Percentiles rank a stretch among this genome's conserved stretches.
Conservation (phyloP, 345 rosid genomes). For the Firmiana major region DNA sequence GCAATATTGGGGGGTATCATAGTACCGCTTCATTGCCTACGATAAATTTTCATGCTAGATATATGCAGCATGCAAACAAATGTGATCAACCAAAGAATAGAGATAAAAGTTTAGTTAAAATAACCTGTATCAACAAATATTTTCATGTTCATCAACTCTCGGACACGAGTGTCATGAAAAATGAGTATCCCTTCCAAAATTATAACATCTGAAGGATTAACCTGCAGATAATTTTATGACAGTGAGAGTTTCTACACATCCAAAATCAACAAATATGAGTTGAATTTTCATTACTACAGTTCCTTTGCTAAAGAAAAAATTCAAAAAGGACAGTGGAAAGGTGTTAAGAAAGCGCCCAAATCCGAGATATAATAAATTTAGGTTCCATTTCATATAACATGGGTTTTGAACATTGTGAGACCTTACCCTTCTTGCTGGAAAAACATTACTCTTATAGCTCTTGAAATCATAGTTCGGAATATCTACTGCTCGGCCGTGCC, state of each 20-base stretch:
- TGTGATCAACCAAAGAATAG: background rate
- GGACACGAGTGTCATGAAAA: constrained; percentile 84
- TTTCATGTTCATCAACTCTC: constrained; percentile 95
- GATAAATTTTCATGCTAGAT: background rate
- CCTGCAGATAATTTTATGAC: constrained; percentile 43
- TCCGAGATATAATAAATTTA: background rate
- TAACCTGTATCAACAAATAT: constrained; percentile 97
- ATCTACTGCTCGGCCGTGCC: constrained; percentile 87
- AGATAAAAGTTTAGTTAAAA: constrained; percentile 7
- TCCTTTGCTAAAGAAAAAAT: background rate
- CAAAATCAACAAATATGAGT: background rate
- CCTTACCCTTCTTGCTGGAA: constrained; percentile 63
- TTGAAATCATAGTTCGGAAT: constrained; percentile 89
- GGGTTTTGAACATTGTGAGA: background rate
- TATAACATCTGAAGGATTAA: constrained; percentile 91
- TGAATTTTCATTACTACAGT: background rate
- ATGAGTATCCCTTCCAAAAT: constrained; percentile 92
- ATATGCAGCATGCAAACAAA: background rate
- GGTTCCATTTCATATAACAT: background rate
- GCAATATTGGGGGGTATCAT: too few species aligned
- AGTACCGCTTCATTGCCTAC: background rate
- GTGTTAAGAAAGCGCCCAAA: background rate
- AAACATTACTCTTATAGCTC: constrained; percentile 66
- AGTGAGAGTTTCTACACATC: background rate
- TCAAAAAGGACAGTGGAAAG: background rate